Evolutionary conservation across 495 filamentous ascomycete species (phyloP).

Genomic region (Oidiodendron maius): DNA sequence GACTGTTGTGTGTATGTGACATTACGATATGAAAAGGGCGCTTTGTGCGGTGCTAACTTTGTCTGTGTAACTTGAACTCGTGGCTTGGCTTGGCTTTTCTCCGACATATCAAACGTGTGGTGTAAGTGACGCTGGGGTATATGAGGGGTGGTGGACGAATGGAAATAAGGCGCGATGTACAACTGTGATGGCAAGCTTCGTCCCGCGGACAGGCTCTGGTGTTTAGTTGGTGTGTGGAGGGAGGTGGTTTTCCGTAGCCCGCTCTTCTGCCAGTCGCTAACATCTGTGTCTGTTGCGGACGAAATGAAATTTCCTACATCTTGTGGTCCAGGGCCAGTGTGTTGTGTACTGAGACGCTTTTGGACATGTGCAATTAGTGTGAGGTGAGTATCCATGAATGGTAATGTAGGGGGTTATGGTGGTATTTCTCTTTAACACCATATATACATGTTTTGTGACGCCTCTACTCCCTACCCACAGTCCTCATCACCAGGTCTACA

Average conservation of each 20-base stretch:
- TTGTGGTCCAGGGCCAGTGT: neutral
- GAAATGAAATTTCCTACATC: conserved; percentile 23
- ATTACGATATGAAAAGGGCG: conserved; percentile 14
- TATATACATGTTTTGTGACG: too few species aligned
- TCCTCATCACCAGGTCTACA: conserved; percentile 6
- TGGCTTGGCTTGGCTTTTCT: conserved; percentile 19
- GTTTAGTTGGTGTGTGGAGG: neutral
- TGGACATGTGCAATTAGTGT: too few species aligned
- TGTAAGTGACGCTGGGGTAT: too few species aligned
- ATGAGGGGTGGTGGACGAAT: conserved; percentile 1
- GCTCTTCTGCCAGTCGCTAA: conserved; percentile 16
- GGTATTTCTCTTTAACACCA: too few species aligned
- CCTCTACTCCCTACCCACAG: conserved; percentile 4
- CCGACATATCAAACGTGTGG: conserved; percentile 7
- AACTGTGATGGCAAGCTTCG: too few species aligned
- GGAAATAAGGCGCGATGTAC: neutral
- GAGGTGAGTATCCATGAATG: too few species aligned
- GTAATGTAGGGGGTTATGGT: too few species aligned
- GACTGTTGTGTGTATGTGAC: conserved; percentile 18
- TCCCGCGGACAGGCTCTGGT: too few species aligned
- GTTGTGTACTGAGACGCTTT: too few species aligned
- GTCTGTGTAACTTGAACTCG: conserved; percentile 21
- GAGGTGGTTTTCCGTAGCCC: conserved; percentile 11
- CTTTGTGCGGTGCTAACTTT: conserved; percentile 20
- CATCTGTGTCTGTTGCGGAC: conserved; percentile 10